Conservation (phyloP, 192 early-diverging fungal species). For the Funneliformis geosporum region DNA sequence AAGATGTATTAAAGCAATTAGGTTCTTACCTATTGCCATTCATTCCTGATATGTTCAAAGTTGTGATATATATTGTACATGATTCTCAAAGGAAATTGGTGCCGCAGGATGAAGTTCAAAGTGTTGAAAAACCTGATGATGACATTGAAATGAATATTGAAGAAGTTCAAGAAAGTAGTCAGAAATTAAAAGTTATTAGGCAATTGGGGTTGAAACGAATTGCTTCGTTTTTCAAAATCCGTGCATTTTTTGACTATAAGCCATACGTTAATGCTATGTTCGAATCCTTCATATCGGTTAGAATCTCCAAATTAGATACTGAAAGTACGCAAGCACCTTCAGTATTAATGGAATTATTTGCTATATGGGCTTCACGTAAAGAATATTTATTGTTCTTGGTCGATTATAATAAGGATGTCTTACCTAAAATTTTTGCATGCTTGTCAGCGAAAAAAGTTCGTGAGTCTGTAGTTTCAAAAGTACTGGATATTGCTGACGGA, state of each 20-base stretch:
- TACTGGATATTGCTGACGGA: conserved; percentile 75
- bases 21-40: conserved; percentile 71
- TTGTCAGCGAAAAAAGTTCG: conserved; percentile 81
- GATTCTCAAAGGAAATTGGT: conserved; percentile 61
- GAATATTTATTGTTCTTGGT: conserved; percentile 69
- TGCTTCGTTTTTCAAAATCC: conserved; percentile 75
- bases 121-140: conserved; percentile 37
- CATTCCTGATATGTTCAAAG: conserved; percentile 69
- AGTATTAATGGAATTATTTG: conserved; percentile 74
- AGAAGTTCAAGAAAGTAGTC: background rate
- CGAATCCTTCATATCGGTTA: conserved; percentile 63
- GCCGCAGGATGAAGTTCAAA: conserved; percentile 25
- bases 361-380: conserved; percentile 70
- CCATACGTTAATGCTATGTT: conserved; percentile 80
- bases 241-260: conserved; percentile 69
- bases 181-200: conserved; percentile 64
- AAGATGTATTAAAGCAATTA: conserved; percentile 85
- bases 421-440: conserved; percentile 71
- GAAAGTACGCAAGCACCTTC: conserved; percentile 93
- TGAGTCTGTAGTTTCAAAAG: conserved; percentile 65
- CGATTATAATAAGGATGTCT: conserved; percentile 59
- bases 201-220: conserved; percentile 74
- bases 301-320: conserved; percentile 65
- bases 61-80: conserved; percentile 74
- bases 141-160: conserved; percentile 31